These are phyloP conservation scores for Arachis hypogaea DNA, from an alignment of 306 rosid species.

Conservation along the genomic window DNA sequence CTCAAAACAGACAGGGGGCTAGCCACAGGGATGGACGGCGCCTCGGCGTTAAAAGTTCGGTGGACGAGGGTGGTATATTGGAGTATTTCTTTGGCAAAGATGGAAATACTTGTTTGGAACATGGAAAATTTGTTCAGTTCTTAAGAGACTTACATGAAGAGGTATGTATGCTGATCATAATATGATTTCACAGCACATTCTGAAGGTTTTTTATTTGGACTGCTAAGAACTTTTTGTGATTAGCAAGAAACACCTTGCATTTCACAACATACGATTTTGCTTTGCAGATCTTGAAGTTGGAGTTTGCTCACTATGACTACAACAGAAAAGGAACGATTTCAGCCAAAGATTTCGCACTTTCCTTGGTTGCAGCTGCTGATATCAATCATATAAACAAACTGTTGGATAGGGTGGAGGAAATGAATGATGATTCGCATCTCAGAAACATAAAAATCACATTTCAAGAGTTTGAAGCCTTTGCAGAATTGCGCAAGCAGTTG, in stretches of 20 bases:
- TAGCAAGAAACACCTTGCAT: neutral
- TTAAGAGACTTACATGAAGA: conserved; percentile 69
- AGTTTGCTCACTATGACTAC: conserved; percentile 78
- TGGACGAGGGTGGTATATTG: conserved; percentile 69
- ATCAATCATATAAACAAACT: conserved; percentile 65
- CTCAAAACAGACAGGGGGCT: conserved; percentile 68
- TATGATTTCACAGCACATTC: conserved; percentile 2
- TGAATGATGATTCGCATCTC: conserved; percentile 43
- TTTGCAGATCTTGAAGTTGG: conserved; percentile 66
- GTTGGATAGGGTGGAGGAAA: conserved; percentile 59
- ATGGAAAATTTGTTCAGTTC: conserved; percentile 68
- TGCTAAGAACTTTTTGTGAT: neutral
- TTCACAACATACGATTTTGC: neutral
- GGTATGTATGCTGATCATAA: conserved; percentile 42
- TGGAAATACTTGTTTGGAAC: conserved; percentile 55
- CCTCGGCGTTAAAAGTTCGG: conserved; percentile 47
- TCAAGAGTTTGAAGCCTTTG: conserved; percentile 68
- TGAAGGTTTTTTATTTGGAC: neutral
- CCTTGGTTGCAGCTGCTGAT: conserved; percentile 86
- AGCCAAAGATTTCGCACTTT: conserved; percentile 78
- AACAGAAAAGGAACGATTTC: conserved; percentile 57
- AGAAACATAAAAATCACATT: conserved; percentile 51
- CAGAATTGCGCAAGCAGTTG: conserved; percentile 63
- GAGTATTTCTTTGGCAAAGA: conserved; percentile 78
- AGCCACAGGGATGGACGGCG: conserved; percentile 53